Evolutionary conservation across 176 grass and related monocot genomes (phyloP).

Genomic region (Melocanna baccifera): DNA sequence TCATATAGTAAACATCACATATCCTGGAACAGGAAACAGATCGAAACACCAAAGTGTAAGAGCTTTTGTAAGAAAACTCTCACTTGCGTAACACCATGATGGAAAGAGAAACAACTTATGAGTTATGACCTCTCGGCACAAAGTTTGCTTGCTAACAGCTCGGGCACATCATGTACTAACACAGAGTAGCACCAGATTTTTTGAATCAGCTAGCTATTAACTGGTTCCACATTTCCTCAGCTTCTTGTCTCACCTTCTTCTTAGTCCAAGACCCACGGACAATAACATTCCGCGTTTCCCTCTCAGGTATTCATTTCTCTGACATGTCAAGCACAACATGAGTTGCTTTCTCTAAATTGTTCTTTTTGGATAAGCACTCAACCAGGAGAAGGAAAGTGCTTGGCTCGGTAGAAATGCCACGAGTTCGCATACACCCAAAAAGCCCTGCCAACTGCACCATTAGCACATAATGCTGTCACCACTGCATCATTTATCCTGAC

Average conservation of each 20-base stretch:
- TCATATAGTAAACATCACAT: slow-evolving; percentile 12
- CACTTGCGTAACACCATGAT: not conserved
- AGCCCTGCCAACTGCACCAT: slow-evolving; percentile 47
- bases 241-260: slow-evolving; percentile 52
- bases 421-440: slow-evolving; percentile 63
- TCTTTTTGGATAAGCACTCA: slow-evolving; percentile 59
- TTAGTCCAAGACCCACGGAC: slow-evolving; percentile 60
- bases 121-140: not conserved
- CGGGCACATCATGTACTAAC: not conserved
- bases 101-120: not conserved
- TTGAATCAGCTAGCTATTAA: slow-evolving; percentile 31
- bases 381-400: slow-evolving; percentile 63
- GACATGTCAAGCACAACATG: slow-evolving; percentile 67
- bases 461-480: slow-evolving; percentile 51
- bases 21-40: not conserved
- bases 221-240: slow-evolving; percentile 41
- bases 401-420: slow-evolving; percentile 62
- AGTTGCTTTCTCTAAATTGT: slow-evolving; percentile 56
- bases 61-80: not conserved
- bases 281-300: slow-evolving; percentile 58
- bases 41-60: not conserved
- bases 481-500: slow-evolving; percentile 70
- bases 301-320: slow-evolving; percentile 72
- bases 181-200: slow-evolving; percentile 2
- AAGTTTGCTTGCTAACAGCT: slow-evolving; percentile 5